Conservation (phyloP, 83 land plant genomes). For the Thuja plicata region DNA sequence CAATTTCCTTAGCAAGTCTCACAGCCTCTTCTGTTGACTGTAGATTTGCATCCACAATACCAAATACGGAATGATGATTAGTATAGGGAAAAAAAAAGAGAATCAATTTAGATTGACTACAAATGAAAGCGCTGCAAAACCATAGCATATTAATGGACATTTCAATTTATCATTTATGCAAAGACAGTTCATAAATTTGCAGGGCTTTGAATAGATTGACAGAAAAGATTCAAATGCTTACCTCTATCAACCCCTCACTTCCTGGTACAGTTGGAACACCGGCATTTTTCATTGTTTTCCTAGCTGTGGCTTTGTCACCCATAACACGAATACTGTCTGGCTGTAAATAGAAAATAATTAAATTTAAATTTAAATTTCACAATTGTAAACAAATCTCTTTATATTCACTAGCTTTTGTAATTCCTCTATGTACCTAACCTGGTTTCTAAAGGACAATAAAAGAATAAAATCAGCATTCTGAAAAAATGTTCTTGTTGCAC, state of each 20-base stretch:
- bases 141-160: neutral
- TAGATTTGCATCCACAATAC: slow-evolving; percentile 4
- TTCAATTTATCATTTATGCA: neutral
- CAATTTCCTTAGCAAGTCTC: slow-evolving; percentile 82
- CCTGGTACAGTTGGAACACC: slow-evolving; percentile 99
- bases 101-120: neutral
- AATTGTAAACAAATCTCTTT: neutral
- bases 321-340: slow-evolving; percentile 91
- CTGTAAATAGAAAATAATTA: slow-evolving; percentile 36
- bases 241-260: slow-evolving; percentile 90
- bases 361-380: neutral
- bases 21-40: slow-evolving; percentile 91
- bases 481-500: neutral
- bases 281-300: slow-evolving; percentile 92
- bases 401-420: neutral
- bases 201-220: neutral
- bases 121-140: neutral
- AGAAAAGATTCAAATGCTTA: slow-evolving; percentile 16
- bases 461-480: neutral
- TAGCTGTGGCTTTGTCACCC: slow-evolving; percentile 97
- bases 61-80: neutral
- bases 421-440: neutral
- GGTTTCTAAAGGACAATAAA: neutral
- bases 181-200: neutral
- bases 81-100: neutral